Percentiles rank a stretch among this genome's conserved stretches.
Evolutionary conservation across 1,139 yeast species (phyloP).

Genomic region (Candida buenavistaensis): DNA sequence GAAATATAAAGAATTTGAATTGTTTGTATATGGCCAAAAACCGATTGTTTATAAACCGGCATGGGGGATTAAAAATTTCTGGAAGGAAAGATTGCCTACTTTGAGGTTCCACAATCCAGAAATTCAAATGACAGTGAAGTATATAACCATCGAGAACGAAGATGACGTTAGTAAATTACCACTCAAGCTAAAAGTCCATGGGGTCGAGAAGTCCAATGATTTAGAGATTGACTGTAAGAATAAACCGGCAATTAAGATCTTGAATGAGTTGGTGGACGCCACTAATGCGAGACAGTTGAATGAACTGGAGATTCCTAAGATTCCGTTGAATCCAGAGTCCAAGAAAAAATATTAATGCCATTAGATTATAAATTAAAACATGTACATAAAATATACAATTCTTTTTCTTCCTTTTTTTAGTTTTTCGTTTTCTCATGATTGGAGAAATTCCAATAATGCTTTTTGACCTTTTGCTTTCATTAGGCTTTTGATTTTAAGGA

Average conservation of each 20-base stretch:
- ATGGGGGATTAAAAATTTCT: constrained; percentile 51
- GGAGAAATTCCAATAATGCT: constrained; percentile 59
- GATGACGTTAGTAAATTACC: constrained; percentile 49
- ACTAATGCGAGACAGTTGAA: constrained; percentile 34
- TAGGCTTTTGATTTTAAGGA: constrained; percentile 57
- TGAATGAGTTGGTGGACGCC: constrained; percentile 28
- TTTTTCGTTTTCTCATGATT: constrained; percentile 12
- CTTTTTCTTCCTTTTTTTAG: not conserved
- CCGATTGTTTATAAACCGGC: constrained; percentile 27
- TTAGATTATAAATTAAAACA: not conserved
- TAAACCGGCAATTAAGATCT: constrained; percentile 26
- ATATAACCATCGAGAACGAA: constrained; percentile 47
- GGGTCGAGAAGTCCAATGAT: constrained; percentile 16
- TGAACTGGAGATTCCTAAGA: constrained; percentile 26
- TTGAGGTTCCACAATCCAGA: constrained; percentile 80
- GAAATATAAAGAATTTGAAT: constrained; percentile 28
- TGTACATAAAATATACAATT: not conserved
- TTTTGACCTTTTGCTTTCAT: constrained; percentile 72
- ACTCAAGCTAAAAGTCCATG: constrained; percentile 37
- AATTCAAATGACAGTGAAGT: constrained; percentile 58
- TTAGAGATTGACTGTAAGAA: constrained; percentile 34
- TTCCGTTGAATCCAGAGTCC: constrained; percentile 1
- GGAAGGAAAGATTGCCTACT: constrained; percentile 74
- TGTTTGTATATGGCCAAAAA: constrained; percentile 13
- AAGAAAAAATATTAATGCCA: not conserved